Percentiles rank a stretch among this genome's conserved stretches.
Evolutionary conservation across 345 rosid species (phyloP).

Genomic region (Trapa bicornis): DNA sequence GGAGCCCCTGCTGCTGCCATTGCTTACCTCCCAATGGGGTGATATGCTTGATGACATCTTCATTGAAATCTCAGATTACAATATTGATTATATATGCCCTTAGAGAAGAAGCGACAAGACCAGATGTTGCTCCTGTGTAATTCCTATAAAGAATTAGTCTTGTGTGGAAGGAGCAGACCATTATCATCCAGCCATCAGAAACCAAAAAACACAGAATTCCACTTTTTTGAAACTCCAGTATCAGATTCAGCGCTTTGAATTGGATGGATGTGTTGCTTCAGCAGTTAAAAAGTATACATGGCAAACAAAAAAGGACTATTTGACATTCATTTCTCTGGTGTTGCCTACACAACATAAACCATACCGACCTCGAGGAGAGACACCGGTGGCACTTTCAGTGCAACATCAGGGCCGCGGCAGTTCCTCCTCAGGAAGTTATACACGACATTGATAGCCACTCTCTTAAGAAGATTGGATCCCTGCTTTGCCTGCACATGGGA

Average conservation of each 20-base stretch:
- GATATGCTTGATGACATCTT: too few relatives aligned
- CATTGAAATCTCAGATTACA: too few relatives aligned
- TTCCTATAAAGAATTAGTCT: too few relatives aligned
- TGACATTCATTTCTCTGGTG: background rate
- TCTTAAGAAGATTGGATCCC: conserved; percentile 77
- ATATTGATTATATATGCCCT: too few relatives aligned
- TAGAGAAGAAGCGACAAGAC: too few relatives aligned
- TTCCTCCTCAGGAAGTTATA: conserved; percentile 84
- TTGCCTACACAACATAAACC: conserved; percentile 63
- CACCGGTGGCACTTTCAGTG: conserved; percentile 79
- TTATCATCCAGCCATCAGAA: background rate
- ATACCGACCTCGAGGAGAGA: conserved; percentile 92
- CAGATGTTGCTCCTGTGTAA: too few relatives aligned
- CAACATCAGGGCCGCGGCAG: conserved; percentile 85
- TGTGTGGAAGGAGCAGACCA: too few relatives aligned
- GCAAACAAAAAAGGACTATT: background rate
- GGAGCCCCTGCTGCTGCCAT: conserved; percentile 86
- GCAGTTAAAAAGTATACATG: background rate
- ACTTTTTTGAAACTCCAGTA: too few relatives aligned
- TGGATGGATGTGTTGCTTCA: background rate
- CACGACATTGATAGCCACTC: conserved; percentile 61
- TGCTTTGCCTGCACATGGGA: conserved; percentile 88
- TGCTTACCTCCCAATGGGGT: conserved; percentile 36
- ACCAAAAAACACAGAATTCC: background rate
- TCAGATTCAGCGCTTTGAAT: background rate